Base-by-base conservation (phyloP, 257 asterid genomes). In the Coffea eugenioides region DNA sequence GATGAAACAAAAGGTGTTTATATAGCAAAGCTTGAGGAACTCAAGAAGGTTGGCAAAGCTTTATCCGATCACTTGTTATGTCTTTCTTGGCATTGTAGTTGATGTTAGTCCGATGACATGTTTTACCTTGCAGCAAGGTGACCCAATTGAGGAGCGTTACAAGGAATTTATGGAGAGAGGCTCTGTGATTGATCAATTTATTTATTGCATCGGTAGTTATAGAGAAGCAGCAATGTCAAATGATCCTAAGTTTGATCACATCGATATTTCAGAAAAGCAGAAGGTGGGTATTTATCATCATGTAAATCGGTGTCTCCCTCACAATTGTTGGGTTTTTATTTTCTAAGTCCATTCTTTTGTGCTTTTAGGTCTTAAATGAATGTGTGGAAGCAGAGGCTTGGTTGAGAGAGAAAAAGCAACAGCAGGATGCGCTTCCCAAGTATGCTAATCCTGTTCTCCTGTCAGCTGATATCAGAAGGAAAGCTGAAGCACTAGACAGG, bases 321-420 rank as follows among this genome's bases (percentile, higher is more conserved):
- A n/a, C 18, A 12, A 20, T 67, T 7, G 1, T 45, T 76, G 0
- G 23, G 10, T 48, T 43, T 8, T 61, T 25, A 43, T 65, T 4
- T 64, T 1, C 11, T 27, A 41, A 4, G 5, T 25, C 57, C 43
- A 66, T 6, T 64, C 57, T 52, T 20, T 54, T 20, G 43, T 14
- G 5, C 15, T 57, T 59, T 49, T 89, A 96, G 98, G 99, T 96
- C 67, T 20, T 91, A 85, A 90, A 79, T 41, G 99, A 92, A 83
- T 96, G 99, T 46, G 89, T 91, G 81, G 94, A 89, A 83, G 97
- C 97, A 20, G 99, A 95, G 79, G 96, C 87, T 67, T 95, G 99
- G 99, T 75, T 90, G 75, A 92, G 95, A 78, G 97, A 95, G 90
- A 93, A 86, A 81, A 89, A 73, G 82, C 96, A 88, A 80, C 97